Evolutionary conservation across 2,329 filamentous ascomycete species (phyloP).

Genomic region (Trichoderma lentiforme): DNA sequence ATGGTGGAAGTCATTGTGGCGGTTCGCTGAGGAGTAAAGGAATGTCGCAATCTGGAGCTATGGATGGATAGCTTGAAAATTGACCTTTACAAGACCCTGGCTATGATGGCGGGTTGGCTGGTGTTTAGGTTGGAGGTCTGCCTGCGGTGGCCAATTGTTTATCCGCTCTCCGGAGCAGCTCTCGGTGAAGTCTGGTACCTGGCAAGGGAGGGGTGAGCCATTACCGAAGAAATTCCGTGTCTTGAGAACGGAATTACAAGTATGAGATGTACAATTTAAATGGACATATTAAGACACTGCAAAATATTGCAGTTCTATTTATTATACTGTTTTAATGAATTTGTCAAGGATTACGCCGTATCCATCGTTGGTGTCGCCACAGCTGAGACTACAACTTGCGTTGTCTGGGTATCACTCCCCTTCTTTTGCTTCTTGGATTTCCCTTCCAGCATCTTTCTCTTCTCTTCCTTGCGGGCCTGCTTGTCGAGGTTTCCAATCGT

Average conservation of each 20-base stretch:
- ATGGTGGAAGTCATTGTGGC: constrained; percentile 92
- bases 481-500: constrained; percentile 54
- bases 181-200: not conserved
- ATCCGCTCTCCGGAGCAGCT: constrained; percentile 15
- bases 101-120: constrained; percentile 4
- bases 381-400: constrained; percentile 9
- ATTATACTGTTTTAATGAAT: not conserved
- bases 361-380: not conserved
- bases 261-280: not conserved
- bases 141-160: constrained; percentile 13
- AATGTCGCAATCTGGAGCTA: constrained; percentile 7
- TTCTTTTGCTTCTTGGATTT: constrained; percentile 36
- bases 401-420: constrained; percentile 15
- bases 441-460: constrained; percentile 48
- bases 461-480: constrained; percentile 54
- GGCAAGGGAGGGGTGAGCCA: not conserved
- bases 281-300: not conserved
- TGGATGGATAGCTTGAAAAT: constrained; percentile 14
- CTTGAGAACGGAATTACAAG: not conserved
- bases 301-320: not conserved
- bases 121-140: constrained; percentile 9
- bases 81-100: not conserved
- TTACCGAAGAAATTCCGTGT: not conserved
- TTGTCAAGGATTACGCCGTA: not conserved
- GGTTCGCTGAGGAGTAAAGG: constrained; percentile 4